phyloP scores from a whole-genome alignment of 2,329 filamentous ascomycete species.

The Colletotrichum australisinense region DNA sequence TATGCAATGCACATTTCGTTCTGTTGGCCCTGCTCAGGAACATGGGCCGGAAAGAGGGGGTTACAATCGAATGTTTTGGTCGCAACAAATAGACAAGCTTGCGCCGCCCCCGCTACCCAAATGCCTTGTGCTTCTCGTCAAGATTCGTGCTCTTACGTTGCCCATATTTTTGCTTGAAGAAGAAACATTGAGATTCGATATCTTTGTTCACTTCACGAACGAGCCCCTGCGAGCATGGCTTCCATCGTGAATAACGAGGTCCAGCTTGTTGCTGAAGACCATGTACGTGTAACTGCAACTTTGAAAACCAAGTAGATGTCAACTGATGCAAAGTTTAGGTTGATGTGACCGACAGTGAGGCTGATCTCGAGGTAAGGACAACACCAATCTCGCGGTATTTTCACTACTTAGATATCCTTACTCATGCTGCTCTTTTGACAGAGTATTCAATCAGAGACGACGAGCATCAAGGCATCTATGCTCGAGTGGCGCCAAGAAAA shows the following conservation, averaged over 20 bases:
- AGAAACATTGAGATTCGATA: background rate
- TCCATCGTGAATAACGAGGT: background rate
- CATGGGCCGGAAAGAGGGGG: background rate
- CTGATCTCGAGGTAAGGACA: background rate
- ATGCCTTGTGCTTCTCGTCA: background rate
- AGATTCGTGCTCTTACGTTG: background rate
- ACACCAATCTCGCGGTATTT: too few species aligned
- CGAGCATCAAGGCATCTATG: slow-evolving; percentile 46
- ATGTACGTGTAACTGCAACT: background rate
- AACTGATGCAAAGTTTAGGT: background rate
- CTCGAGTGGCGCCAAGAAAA: slow-evolving; percentile 6
- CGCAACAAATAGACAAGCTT: background rate
- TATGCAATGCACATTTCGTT: background rate
- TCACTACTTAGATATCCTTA: background rate
- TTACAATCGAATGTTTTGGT: background rate
- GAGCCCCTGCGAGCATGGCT: background rate
- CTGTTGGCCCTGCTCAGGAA: background rate
- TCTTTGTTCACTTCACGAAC: background rate
- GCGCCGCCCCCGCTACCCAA: background rate
- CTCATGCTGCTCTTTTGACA: background rate
- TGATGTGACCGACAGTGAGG: background rate
- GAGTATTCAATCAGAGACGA: slow-evolving; percentile 29
- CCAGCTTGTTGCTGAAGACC: background rate
- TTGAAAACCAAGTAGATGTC: too few species aligned
- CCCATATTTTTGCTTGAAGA: background rate